A percentile compares a stretch with the other conserved stretches of the same genome.
These are phyloP conservation scores for Stenocarpella maydis DNA, from an alignment of 2,329 filamentous ascomycete species.

Conservation along the genomic window DNA sequence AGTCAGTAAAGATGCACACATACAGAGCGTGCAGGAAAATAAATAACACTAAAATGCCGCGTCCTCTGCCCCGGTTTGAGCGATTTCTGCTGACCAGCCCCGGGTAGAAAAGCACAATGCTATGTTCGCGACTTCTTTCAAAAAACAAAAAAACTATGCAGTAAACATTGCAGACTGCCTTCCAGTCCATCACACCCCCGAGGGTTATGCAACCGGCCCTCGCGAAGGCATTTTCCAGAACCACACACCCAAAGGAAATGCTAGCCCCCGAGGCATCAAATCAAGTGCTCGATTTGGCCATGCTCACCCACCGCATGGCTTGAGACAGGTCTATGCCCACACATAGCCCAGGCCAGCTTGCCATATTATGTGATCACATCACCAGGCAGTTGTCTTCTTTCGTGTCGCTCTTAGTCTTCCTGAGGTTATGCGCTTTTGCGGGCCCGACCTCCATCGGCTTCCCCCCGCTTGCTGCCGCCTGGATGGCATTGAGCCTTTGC, in stretches of 20 bases:
- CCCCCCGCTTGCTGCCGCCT: constrained; percentile 75
- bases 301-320: constrained; percentile 13
- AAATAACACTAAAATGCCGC: constrained; percentile 25
- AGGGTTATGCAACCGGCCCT: constrained; percentile 34
- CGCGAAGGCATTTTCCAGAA: constrained; percentile 27
- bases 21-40: constrained; percentile 31
- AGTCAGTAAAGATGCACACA: constrained; percentile 8
- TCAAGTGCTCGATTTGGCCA: constrained; percentile 8
- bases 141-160: constrained; percentile 26
- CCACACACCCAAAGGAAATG: constrained; percentile 19
- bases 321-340: background rate
- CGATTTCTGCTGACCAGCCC: constrained; percentile 8
- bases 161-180: constrained; percentile 32
- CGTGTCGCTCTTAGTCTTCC: constrained; percentile 56
- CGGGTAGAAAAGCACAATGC: constrained; percentile 17
- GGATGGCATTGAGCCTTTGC: constrained; percentile 85
- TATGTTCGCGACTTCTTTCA: constrained; percentile 22
- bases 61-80: constrained; percentile 17
- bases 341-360: background rate
- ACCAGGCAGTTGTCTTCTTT: constrained; percentile 65
- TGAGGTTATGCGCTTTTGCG: constrained; percentile 53
- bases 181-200: constrained; percentile 14
- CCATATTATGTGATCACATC: constrained; percentile 56
- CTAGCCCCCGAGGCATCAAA: constrained; percentile 17
- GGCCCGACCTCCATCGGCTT: constrained; percentile 65